phyloP scores from a whole-genome alignment of 768 basidiomycete species.

The Termitomyces sp. region DNA sequence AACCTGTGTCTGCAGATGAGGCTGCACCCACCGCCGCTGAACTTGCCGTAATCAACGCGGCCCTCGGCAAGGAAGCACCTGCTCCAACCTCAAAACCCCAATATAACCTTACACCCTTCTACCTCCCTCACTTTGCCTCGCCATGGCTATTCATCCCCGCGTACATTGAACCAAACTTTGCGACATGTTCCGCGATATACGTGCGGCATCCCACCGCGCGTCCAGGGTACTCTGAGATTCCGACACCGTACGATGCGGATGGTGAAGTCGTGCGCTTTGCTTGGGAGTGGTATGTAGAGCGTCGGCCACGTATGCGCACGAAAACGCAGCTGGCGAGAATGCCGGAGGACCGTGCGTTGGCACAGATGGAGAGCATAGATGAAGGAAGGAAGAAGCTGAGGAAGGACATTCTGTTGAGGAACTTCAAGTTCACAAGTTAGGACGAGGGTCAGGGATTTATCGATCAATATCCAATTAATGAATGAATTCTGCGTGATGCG shows the following conservation, averaged over 20 bases:
- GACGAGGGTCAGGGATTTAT: too few species aligned
- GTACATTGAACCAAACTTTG: constrained; percentile 80
- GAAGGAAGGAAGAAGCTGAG: constrained; percentile 20
- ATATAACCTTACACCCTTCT: constrained; percentile 64
- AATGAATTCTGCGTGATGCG: constrained; percentile 10
- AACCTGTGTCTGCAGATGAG: neutral
- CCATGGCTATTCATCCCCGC: constrained; percentile 94
- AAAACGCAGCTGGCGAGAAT: constrained; percentile 55
- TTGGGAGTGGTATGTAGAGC: constrained; percentile 93
- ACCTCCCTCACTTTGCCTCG: constrained; percentile 81
- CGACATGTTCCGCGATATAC: constrained; percentile 88
- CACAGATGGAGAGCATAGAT: constrained; percentile 27
- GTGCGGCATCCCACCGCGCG: constrained; percentile 95
- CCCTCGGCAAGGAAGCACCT: neutral
- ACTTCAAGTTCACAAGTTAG: too few species aligned
- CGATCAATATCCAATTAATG: too few species aligned
- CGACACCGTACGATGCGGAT: constrained; percentile 94
- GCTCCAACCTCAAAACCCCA: neutral
- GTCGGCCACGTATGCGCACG: constrained; percentile 64
- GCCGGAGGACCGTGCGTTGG: constrained; percentile 60
- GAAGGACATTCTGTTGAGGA: constrained; percentile 16
- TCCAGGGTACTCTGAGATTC: constrained; percentile 94
- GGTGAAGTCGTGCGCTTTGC: constrained; percentile 88
- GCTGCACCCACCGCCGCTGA: constrained; percentile 3
- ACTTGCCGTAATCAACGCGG: neutral